These are phyloP conservation scores for Sequoia sempervirens DNA, from an alignment of 75 land plant species.

Conservation along the genomic window DNA sequence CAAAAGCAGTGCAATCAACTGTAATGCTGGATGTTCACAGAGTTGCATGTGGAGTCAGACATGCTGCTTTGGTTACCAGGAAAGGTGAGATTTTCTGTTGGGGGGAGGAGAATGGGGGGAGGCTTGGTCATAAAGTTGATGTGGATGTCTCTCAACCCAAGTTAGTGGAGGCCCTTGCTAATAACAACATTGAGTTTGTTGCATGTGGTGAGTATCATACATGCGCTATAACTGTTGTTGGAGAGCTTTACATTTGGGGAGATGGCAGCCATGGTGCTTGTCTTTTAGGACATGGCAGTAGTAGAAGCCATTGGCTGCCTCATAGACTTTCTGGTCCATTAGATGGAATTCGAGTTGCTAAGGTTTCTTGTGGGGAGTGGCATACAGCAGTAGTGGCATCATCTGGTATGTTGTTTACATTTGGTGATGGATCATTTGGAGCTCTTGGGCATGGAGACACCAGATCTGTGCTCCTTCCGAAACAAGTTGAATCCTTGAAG, in stretches of 20 bases:
- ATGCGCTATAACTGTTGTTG: conserved; percentile 29
- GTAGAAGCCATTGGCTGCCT: conserved; percentile 38
- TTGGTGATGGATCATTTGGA: conserved; percentile 62
- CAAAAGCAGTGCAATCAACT: conserved; percentile 35
- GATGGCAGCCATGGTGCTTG: conserved; percentile 23
- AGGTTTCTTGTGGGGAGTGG: conserved; percentile 49
- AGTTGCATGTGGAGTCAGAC: conserved; percentile 48
- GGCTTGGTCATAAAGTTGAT: conserved; percentile 49
- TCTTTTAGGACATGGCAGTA: conserved; percentile 12
- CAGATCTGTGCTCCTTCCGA: conserved; percentile 30
- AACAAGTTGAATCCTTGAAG: conserved; percentile 43
- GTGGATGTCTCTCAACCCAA: conserved; percentile 38
- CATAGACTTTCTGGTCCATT: conserved; percentile 26
- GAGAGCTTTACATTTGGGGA: conserved; percentile 59
- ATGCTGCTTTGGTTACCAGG: conserved; percentile 53
- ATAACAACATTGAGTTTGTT: conserved; percentile 15
- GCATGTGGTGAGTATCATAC: conserved; percentile 51
- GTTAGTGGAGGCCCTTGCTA: conserved; percentile 33
- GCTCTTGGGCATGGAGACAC: conserved; percentile 55
- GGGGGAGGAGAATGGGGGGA: conserved; percentile 50
- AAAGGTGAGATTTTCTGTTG: conserved; percentile 54
- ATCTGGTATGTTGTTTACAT: conserved; percentile 43
- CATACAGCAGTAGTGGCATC: conserved; percentile 40
- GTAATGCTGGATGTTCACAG: conserved; percentile 28
- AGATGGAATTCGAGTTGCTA: conserved; percentile 29